Conservation (phyloP, 1,139 yeast species). For the Dujonia santamariae region DNA sequence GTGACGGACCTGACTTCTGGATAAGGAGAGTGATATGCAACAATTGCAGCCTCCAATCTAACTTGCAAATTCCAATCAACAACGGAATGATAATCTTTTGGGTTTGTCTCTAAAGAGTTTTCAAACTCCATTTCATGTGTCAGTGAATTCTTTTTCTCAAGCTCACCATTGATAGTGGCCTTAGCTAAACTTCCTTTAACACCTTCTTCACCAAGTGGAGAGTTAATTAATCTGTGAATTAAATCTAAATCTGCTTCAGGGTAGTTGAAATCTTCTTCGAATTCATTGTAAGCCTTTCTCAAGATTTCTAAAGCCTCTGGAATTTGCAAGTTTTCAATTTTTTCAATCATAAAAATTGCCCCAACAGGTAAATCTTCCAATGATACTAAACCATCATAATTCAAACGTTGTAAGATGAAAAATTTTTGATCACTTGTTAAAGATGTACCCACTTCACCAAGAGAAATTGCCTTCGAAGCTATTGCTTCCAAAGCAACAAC, state of each 20-base stretch:
- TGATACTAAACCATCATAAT: constrained; percentile 20
- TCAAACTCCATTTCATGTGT: background rate
- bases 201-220: constrained; percentile 14
- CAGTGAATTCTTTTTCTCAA: background rate
- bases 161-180: background rate
- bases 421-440: constrained; percentile 24
- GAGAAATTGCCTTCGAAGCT: constrained; percentile 18
- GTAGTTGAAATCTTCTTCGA: constrained; percentile 49
- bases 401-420: constrained; percentile 23
- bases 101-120: background rate
- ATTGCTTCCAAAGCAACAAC: constrained; percentile 20
- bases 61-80: constrained; percentile 29
- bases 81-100: background rate
- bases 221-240: constrained; percentile 15
- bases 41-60: constrained; percentile 44
- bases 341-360: constrained; percentile 35
- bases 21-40: constrained; percentile 58
- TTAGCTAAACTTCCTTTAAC: background rate
- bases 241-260: constrained; percentile 32
- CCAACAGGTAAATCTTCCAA: constrained; percentile 31
- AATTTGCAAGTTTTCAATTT: constrained; percentile 30
- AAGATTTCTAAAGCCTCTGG: constrained; percentile 43
- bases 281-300: constrained; percentile 34
- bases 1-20: constrained; percentile 63
- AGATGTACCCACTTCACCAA: constrained; percentile 20